These are phyloP conservation scores for Mycena haematopus DNA, from an alignment of 768 basidiomycete species.

Conservation along the genomic window DNA sequence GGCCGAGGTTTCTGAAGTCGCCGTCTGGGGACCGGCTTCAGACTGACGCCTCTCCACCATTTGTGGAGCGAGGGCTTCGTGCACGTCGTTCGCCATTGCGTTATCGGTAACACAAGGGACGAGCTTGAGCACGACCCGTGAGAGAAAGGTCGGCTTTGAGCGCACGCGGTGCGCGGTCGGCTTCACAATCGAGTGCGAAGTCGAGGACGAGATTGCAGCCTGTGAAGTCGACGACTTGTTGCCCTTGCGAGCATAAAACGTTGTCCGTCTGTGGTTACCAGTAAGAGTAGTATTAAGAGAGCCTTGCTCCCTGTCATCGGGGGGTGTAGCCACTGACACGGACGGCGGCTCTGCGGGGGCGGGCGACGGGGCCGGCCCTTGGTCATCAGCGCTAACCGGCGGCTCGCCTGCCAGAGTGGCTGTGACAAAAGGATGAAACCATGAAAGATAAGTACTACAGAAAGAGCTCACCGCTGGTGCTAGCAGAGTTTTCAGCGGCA, in stretches of 20 bases:
- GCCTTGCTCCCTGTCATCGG: slow-evolving; percentile 46
- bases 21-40: slow-evolving; percentile 25
- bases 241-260: slow-evolving; percentile 51
- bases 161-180: slow-evolving; percentile 26
- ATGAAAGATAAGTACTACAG: slow-evolving; percentile 6
- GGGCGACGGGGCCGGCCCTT: slow-evolving; percentile 35
- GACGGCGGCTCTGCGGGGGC: slow-evolving; percentile 26
- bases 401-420: slow-evolving; percentile 33
- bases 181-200: slow-evolving; percentile 43
- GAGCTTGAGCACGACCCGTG: slow-evolving; percentile 43
- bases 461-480: slow-evolving; percentile 36
- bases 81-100: slow-evolving; percentile 26
- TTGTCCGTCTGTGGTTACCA: slow-evolving; percentile 41
- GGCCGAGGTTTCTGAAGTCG: slow-evolving; percentile 18
- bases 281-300: slow-evolving; percentile 49
- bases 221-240: slow-evolving; percentile 45
- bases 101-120: slow-evolving; percentile 42
- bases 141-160: slow-evolving; percentile 39
- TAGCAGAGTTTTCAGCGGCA: slow-evolving; percentile 34
- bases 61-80: slow-evolving; percentile 30
- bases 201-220: slow-evolving; percentile 41
- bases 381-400: slow-evolving; percentile 26
- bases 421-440: slow-evolving; percentile 20
- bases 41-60: slow-evolving; percentile 29
- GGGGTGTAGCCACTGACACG: slow-evolving; percentile 27